phyloP scores from a whole-genome alignment of 129 eudicot species.

The Gnaphalium uliginosum region DNA sequence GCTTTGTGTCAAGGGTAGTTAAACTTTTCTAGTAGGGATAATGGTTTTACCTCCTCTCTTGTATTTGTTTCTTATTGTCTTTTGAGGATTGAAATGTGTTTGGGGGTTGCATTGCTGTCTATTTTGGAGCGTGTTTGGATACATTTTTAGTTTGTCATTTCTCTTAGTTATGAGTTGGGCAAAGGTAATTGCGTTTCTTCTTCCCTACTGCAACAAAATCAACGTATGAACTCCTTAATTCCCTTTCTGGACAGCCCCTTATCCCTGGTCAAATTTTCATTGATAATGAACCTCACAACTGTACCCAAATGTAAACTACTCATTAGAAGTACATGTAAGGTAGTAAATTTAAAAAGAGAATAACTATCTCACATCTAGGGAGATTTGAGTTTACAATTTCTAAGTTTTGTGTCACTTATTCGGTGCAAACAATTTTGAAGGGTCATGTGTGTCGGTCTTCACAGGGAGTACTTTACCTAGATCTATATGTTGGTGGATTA shows the following conservation, averaged over 20 bases:
- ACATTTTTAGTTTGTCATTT: conserved; percentile 4
- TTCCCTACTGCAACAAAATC: neutral
- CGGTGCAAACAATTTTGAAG: too few species aligned
- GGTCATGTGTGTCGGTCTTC: too few species aligned
- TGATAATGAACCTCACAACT: too few species aligned
- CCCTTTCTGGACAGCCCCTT: neutral
- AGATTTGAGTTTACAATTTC: too few species aligned
- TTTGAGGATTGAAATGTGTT: conserved; percentile 21
- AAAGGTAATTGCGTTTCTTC: neutral
- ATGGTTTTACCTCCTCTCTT: conserved; percentile 18
- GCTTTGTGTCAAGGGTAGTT: conserved; percentile 41
- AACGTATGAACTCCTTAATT: neutral
- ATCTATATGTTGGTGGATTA: too few species aligned
- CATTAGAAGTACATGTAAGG: too few species aligned
- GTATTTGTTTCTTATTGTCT: conserved; percentile 19
- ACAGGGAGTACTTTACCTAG: too few species aligned
- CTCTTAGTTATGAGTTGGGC: neutral
- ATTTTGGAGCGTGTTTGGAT: conserved; percentile 22
- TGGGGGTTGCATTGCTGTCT: conserved; percentile 33
- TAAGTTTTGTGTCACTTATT: too few species aligned
- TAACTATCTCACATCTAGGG: too few species aligned
- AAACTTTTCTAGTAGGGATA: neutral
- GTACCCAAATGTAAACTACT: too few species aligned
- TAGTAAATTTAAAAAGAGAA: too few species aligned
- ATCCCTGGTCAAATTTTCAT: too few species aligned